A percentile compares a stretch with the other conserved stretches of the same genome.
phyloP scores from a whole-genome alignment of 2,329 filamentous ascomycete species.

The Aspergillus puulaauensis region DNA sequence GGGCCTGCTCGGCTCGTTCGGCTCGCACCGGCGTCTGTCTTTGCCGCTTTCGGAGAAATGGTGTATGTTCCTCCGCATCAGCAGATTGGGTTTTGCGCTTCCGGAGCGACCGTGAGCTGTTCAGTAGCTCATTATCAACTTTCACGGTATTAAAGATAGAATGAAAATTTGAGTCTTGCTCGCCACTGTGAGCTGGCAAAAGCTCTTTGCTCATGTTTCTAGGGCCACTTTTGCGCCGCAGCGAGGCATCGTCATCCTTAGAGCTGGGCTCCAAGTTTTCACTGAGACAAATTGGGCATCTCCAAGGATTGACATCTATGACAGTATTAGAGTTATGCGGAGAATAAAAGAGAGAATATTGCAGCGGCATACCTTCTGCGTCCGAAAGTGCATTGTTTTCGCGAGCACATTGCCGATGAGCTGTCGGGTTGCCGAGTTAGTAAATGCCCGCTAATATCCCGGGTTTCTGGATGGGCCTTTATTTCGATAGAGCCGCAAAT shows the following conservation, averaged over 20 bases:
- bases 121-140: constrained; percentile 69
- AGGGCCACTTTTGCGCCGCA: constrained; percentile 56
- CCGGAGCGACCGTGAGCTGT: constrained; percentile 73
- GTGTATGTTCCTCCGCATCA: constrained; percentile 51
- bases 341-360: background rate
- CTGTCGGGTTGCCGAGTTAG: constrained; percentile 58
- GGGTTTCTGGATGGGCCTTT: constrained; percentile 30
- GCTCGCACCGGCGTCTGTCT: constrained; percentile 32
- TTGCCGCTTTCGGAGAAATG: constrained; percentile 50
- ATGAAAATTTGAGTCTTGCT: constrained; percentile 67
- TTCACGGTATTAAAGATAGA: constrained; percentile 75
- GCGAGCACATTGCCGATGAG: constrained; percentile 86
- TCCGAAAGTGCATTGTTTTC: constrained; percentile 63
- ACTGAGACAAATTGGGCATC: constrained; percentile 58
- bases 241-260: constrained; percentile 18
- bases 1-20: constrained; percentile 25
- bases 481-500: constrained; percentile 23
- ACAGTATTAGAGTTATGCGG: background rate
- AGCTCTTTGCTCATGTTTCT: constrained; percentile 70
- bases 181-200: constrained; percentile 66
- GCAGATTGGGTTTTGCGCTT: constrained; percentile 81
- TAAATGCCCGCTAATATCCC: constrained; percentile 20
- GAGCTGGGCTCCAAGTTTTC: constrained; percentile 37
- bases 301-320: constrained; percentile 60
- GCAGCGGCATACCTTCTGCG: constrained; percentile 57